phyloP scores from a whole-genome alignment of 2,329 filamentous ascomycete species.

The Diaporthe australafricana region DNA sequence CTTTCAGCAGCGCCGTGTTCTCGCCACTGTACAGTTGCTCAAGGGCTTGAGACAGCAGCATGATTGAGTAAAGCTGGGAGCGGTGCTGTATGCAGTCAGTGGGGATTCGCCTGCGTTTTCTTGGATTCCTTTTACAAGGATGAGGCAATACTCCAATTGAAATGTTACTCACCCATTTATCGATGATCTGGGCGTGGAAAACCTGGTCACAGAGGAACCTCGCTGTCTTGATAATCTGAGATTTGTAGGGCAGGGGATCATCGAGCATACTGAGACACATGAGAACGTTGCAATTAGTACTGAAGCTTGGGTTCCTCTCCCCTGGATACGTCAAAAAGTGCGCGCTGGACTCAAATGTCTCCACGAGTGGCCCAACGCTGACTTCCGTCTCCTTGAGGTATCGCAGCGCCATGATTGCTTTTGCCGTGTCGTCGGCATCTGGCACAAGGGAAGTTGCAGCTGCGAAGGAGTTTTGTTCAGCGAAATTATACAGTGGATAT shows the following conservation, averaged over 20 bases:
- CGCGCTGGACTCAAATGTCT: background rate
- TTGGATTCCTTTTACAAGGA: no score
- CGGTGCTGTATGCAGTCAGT: background rate
- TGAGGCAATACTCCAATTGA: no score
- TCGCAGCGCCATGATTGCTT: background rate
- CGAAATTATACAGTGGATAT: no score
- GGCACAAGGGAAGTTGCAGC: background rate
- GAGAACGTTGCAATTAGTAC: slow-evolving; percentile 1
- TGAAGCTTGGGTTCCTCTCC: background rate
- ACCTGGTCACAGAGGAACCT: background rate
- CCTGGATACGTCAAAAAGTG: background rate
- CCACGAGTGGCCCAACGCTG: background rate
- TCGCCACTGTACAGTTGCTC: background rate
- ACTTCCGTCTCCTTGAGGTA: background rate
- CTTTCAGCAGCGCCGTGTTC: background rate
- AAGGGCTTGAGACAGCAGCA: background rate
- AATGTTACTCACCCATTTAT: background rate
- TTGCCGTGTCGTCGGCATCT: slow-evolving; percentile 5
- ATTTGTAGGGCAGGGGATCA: background rate
- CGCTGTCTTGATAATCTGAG: background rate
- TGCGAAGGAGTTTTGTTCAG: no score
- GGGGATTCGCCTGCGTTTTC: no score
- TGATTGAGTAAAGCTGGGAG: background rate
- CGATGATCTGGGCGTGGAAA: background rate
- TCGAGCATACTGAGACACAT: background rate